Percentiles rank a stretch among this genome's conserved stretches.
Conservation (phyloP, 768 basidiomycete genomes). For the Nevesoporus exiguus region DNA sequence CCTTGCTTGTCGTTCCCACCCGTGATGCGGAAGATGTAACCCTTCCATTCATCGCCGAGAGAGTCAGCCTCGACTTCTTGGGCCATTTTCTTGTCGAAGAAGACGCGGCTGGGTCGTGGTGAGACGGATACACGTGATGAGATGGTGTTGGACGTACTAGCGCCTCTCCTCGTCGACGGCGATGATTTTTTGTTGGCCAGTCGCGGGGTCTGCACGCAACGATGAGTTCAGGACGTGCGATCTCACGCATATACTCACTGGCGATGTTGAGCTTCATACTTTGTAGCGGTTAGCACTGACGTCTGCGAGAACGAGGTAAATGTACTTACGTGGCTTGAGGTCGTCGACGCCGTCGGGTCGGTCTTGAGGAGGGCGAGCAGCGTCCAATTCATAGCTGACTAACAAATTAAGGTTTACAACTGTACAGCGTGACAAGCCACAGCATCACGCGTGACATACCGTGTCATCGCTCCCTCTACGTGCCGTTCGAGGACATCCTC, state of each 20-base stretch:
- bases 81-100: slow-evolving; percentile 96
- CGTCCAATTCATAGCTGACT: slow-evolving; percentile 35
- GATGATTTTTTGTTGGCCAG: slow-evolving; percentile 94
- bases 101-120: slow-evolving; percentile 66
- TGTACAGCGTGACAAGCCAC: slow-evolving; percentile 51
- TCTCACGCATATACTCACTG: slow-evolving; percentile 50
- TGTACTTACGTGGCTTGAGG: slow-evolving; percentile 28
- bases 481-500: slow-evolving; percentile 1
- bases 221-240: slow-evolving; percentile 10
- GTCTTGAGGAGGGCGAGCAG: too few species aligned
- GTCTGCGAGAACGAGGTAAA: not conserved
- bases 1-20: slow-evolving; percentile 99
- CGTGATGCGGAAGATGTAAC: slow-evolving; percentile 94
- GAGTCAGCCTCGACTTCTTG: slow-evolving; percentile 92
- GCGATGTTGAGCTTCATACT: slow-evolving; percentile 99
- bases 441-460: slow-evolving; percentile 29
- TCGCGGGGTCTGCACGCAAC: slow-evolving; percentile 75
- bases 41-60: slow-evolving; percentile 94
- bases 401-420: slow-evolving; percentile 55
- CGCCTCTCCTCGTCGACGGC: slow-evolving; percentile 90
- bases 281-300: slow-evolving; percentile 3
- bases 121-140: not conserved
- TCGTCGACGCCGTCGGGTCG: slow-evolving; percentile 19
- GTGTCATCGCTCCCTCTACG: slow-evolving; percentile 22
- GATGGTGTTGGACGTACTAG: slow-evolving; percentile 47